A percentile compares a stretch with the other conserved stretches of the same genome.
Evolutionary conservation across 495 filamentous ascomycete species (phyloP).

Genomic region (Tuber borchii): DNA sequence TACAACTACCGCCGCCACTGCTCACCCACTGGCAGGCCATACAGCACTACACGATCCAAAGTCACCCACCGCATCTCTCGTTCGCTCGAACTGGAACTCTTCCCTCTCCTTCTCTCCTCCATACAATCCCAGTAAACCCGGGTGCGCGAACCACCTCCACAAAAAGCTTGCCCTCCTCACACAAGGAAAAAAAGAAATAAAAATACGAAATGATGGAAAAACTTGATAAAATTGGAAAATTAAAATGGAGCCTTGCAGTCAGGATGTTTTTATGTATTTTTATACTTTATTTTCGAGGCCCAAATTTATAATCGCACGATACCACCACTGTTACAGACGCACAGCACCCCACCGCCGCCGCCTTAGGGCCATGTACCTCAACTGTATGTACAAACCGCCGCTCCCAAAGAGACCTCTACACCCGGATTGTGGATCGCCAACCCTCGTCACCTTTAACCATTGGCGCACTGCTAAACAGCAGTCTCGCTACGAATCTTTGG

Average conservation of each 20-base stretch:
- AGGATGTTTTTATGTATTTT: background rate
- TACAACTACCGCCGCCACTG: background rate
- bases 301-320: background rate
- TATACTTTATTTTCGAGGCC: background rate
- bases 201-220: background rate
- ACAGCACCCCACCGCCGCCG: conserved; percentile 1
- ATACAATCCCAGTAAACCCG: conserved; percentile 5
- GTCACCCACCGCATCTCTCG: background rate
- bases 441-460: background rate
- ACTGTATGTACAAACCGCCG: background rate
- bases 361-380: background rate
- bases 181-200: background rate
- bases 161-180: background rate
- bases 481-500: background rate
- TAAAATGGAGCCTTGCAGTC: background rate
- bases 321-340: background rate
- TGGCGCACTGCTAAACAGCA: background rate
- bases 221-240: background rate
- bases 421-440: conserved; percentile 2
- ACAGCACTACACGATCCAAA: background rate
- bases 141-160: background rate
- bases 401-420: conserved; percentile 4
- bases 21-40: background rate
- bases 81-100: background rate
- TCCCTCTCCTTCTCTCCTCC: background rate